Conservation (phyloP, 192 early-diverging fungal genomes). For the Backusella parvicylindrica region DNA sequence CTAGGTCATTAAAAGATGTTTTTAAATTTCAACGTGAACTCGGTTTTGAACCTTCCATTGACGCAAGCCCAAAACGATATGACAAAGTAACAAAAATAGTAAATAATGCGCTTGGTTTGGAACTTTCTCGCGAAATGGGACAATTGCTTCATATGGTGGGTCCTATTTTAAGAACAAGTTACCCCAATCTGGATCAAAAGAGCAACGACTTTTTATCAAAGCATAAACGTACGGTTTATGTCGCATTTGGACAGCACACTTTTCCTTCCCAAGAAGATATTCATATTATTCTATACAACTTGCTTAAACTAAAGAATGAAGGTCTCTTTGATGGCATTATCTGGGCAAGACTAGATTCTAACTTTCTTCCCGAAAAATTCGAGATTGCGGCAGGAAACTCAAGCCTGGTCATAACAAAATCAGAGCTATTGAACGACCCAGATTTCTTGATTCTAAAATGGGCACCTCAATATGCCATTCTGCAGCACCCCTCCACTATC, state of each 20-base stretch:
- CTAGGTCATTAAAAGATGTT: neutral
- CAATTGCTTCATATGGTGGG: constrained; percentile 27
- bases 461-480: constrained; percentile 32
- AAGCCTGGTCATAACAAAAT: neutral
- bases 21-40: neutral
- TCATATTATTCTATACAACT: constrained; percentile 12
- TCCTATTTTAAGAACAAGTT: constrained; percentile 28
- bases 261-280: neutral
- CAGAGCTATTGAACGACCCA: neutral
- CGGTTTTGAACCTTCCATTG: neutral
- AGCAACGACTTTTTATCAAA: constrained; percentile 9
- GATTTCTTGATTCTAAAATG: constrained; percentile 5
- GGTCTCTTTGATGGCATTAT: constrained; percentile 33
- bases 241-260: constrained; percentile 31
- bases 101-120: constrained; percentile 24
- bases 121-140: constrained; percentile 10
- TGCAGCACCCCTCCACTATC: constrained; percentile 19
- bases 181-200: neutral
- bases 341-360: constrained; percentile 14
- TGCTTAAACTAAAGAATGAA: constrained; percentile 3
- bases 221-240: constrained; percentile 23
- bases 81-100: constrained; percentile 4
- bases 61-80: neutral
- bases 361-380: neutral
- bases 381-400: neutral